Conservation (phyloP, 768 basidiomycete species). For the Mrakia blollopis region DNA sequence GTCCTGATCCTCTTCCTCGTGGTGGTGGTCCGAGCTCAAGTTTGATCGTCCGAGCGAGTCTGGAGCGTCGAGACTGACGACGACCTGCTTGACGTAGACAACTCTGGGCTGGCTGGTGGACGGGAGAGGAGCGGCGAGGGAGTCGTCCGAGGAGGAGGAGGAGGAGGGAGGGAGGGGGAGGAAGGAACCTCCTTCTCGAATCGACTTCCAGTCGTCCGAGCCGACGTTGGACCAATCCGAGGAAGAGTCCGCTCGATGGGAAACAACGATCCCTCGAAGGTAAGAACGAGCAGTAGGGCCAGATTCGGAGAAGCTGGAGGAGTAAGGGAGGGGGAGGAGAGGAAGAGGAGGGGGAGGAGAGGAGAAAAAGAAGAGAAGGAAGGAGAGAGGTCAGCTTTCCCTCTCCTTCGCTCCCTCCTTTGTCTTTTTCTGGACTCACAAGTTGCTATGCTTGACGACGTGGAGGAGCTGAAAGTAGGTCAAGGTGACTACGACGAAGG, state of each 20-base stretch:
- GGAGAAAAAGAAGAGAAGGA: slow-evolving; percentile 27
- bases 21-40: background rate
- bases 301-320: slow-evolving; percentile 28
- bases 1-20: slow-evolving; percentile 25
- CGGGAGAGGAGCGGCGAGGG: slow-evolving; percentile 12
- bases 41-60: slow-evolving; percentile 9
- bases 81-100: slow-evolving; percentile 69
- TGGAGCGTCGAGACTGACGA: slow-evolving; percentile 54
- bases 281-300: background rate
- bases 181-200: slow-evolving; percentile 50
- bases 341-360: slow-evolving; percentile 35
- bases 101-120: slow-evolving; percentile 42
- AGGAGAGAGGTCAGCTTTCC: background rate
- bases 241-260: slow-evolving; percentile 19
- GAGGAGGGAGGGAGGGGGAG: slow-evolving; percentile 50
- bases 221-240: slow-evolving; percentile 37
- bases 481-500: slow-evolving; percentile 82
- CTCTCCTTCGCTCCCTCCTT: background rate
- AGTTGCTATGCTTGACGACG: slow-evolving; percentile 78
- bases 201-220: slow-evolving; percentile 57
- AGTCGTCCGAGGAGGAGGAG: slow-evolving; percentile 20
- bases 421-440: slow-evolving; percentile 35
- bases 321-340: slow-evolving; percentile 20
- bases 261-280: slow-evolving; percentile 25
- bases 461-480: slow-evolving; percentile 91